phyloP scores from a whole-genome alignment of 345 rosid species.

The Acer campestre region DNA sequence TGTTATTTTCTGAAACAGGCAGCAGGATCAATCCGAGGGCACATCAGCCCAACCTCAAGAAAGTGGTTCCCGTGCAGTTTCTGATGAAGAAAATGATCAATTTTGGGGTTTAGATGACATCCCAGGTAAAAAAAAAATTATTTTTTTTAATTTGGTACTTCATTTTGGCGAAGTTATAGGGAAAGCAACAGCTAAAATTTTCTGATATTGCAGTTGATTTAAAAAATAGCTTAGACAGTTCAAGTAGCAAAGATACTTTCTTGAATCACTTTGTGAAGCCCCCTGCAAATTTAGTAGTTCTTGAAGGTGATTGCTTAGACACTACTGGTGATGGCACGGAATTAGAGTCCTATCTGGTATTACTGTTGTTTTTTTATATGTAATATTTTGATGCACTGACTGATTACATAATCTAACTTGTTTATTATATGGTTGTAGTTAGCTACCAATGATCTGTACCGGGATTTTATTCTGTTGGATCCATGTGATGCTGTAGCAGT shows the following conservation, averaged over 20 bases:
- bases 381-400: conserved; percentile 19
- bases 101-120: conserved; percentile 83
- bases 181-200: conserved; percentile 12
- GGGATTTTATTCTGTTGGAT: conserved; percentile 82
- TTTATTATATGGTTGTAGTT: conserved; percentile 57
- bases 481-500: conserved; percentile 71
- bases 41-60: conserved; percentile 42
- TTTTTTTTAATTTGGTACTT: not conserved
- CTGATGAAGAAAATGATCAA: conserved; percentile 61
- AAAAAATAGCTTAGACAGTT: conserved; percentile 71
- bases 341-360: conserved; percentile 95
- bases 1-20: conserved; percentile 44
- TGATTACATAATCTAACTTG: conserved; percentile 12
- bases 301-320: conserved; percentile 93
- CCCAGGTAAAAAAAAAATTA: conserved; percentile 47
- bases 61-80: conserved; percentile 38
- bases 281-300: conserved; percentile 91
- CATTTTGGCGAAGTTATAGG: conserved; percentile 8
- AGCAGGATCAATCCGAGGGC: conserved; percentile 57
- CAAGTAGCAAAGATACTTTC: conserved; percentile 51
- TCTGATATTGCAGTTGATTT: conserved; percentile 60
- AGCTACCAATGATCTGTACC: conserved; percentile 80
- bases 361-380: conserved; percentile 20
- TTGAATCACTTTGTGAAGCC: conserved; percentile 76
- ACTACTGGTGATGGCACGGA: conserved; percentile 74